These are phyloP conservation scores for Aquilaria yunnanensis DNA, from an alignment of 345 rosid genomes.

Conservation along the genomic window DNA sequence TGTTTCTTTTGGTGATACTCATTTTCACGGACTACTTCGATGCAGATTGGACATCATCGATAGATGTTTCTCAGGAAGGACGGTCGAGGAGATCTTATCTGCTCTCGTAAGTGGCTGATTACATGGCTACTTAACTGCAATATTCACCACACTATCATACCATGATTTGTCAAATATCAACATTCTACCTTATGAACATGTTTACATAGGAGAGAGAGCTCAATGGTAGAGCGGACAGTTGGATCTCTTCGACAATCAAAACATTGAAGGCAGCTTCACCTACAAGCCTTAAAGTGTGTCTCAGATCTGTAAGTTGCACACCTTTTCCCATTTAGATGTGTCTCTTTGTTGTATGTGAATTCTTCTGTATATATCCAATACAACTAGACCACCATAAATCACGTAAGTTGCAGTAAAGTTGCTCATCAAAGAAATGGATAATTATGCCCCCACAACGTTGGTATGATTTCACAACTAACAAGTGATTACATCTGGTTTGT, in stretches of 20 bases:
- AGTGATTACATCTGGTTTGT: too few species aligned
- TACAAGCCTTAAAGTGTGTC: conserved; percentile 80
- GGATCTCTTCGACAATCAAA: conserved; percentile 50
- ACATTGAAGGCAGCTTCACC: conserved; percentile 74
- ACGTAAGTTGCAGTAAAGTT: too few species aligned
- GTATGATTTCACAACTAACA: too few species aligned
- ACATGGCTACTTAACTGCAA: not conserved
- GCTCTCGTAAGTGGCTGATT: conserved; percentile 61
- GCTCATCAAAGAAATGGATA: too few species aligned
- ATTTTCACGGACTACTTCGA: conserved; percentile 7
- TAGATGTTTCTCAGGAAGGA: conserved; percentile 66
- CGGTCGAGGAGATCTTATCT: conserved; percentile 73
- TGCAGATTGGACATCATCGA: conserved; percentile 71
- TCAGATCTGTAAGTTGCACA: conserved; percentile 50
- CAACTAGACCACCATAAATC: too few species aligned
- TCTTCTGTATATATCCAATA: too few species aligned
- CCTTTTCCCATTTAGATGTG: too few species aligned
- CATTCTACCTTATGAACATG: conserved; percentile 6
- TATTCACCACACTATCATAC: conserved; percentile 2
- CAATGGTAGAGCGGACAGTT: conserved; percentile 30
- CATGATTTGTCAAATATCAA: conserved; percentile 1
- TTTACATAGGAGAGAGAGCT: conserved; percentile 53
- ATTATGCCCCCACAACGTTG: too few species aligned
- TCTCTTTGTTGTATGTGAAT: too few species aligned
- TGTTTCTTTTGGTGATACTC: not conserved